Evolutionary conservation across 2,329 filamentous ascomycete species (phyloP).

Genomic region (Xylaria sp.): DNA sequence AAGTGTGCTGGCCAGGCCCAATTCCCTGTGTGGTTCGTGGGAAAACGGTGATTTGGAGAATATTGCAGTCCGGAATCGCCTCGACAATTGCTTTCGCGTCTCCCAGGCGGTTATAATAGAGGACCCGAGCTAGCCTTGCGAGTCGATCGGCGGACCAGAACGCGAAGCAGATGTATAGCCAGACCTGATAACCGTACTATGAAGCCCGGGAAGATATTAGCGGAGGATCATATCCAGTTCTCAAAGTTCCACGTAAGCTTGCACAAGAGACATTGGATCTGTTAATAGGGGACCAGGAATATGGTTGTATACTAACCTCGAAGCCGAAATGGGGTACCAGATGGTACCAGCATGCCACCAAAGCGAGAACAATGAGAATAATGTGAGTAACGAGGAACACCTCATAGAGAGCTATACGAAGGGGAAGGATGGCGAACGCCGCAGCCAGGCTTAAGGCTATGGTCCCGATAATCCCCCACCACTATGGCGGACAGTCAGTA

Average conservation of each 20-base stretch:
- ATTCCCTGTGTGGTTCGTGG: constrained; percentile 12
- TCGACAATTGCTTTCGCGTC: constrained; percentile 21
- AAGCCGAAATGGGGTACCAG: constrained; percentile 33
- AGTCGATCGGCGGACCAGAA: constrained; percentile 36
- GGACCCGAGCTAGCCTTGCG: constrained; percentile 28
- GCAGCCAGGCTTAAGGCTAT: constrained; percentile 36
- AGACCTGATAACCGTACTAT: constrained; percentile 37
- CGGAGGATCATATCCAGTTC: neutral
- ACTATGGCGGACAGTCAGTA: constrained; percentile 12
- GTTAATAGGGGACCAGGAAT: neutral
- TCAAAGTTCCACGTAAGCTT: neutral
- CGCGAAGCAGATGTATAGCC: constrained; percentile 36
- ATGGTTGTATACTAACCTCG: constrained; percentile 7
- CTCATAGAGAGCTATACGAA: constrained; percentile 40
- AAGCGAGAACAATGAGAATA: constrained; percentile 34
- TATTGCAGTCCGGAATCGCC: constrained; percentile 22
- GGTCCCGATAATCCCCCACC: constrained; percentile 40
- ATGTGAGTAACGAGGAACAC: constrained; percentile 41
- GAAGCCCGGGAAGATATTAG: neutral
- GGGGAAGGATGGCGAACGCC: constrained; percentile 35
- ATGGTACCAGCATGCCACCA: constrained; percentile 38
- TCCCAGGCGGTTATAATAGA: constrained; percentile 31
- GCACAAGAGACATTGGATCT: neutral
- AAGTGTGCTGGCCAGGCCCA: constrained; percentile 30
- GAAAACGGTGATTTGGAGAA: constrained; percentile 30